Base-by-base conservation (phyloP, 345 rosid genomes). In the Salix dunnii region DNA sequence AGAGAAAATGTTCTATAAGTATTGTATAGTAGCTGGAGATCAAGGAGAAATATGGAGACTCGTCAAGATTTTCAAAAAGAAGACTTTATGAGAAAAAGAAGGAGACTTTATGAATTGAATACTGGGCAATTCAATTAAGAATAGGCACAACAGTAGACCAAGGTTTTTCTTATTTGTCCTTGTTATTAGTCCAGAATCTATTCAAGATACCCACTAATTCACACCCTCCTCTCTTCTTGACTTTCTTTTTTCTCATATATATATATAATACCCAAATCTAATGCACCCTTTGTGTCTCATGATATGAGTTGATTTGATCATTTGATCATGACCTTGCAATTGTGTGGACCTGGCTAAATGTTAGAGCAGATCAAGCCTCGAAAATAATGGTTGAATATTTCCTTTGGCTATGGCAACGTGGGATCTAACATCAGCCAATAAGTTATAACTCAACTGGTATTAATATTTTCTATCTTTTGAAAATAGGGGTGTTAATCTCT, bases 1-100 rank as follows among this genome's bases (percentile, higher is more conserved):
- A 73, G 51, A 81, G 80, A 46, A 68, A 71, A 17, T 77, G 60
- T 71, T 55, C 62, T 60, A 71, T 70, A 65, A 77, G 71, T 42
- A 76, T 77, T 79, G 64, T 75, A 81, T 86, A 86, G 82, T 83
- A 86, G 89, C 93, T 84, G 87, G 96, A 91, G 93, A 86, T 46
- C 49, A 46, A 87, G 89, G 81, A 84, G 81, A 87, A 72, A 76
- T 38, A 78, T 25, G 81, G 82, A 49, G 83, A 70, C 72, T 82
- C 64, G 72, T 49, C 48, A 80, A 77, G 82, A 83, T 80, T 46
- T 87, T 88, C 79, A 83, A 89, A 87, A 89, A 85, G 79, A 71
- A 43, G 78, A 30, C 76, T 76, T 71, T 46, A 13, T 46, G 75
- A 74, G 77, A 78, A 72, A 76, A 62, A 69, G 67, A 38, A 68